Conservation (phyloP, 2,329 filamentous ascomycete genomes). For the Penicillium polonicum region DNA sequence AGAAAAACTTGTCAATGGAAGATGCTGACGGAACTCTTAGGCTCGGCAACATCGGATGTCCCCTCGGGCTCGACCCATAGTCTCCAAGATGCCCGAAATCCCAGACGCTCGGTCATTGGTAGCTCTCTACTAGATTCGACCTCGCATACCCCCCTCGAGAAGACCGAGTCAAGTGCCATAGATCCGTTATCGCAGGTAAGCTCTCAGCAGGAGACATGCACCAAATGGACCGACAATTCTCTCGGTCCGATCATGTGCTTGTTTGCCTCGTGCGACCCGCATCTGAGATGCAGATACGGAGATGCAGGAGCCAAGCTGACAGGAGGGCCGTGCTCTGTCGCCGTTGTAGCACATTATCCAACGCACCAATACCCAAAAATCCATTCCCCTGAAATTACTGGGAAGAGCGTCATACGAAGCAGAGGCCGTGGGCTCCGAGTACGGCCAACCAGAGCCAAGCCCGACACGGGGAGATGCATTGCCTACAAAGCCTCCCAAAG, state of each 20-base stretch:
- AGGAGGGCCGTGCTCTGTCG: slow-evolving; percentile 1
- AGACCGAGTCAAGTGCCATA: slow-evolving; percentile 50
- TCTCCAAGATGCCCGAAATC: slow-evolving; percentile 28
- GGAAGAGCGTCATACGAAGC: slow-evolving; percentile 43
- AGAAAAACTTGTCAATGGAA: not conserved
- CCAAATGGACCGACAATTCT: not conserved
- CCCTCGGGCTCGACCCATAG: slow-evolving; percentile 33
- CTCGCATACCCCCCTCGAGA: slow-evolving; percentile 29
- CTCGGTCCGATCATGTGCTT: slow-evolving; percentile 3
- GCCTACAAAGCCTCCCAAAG: slow-evolving; percentile 47
- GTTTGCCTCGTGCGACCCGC: not conserved
- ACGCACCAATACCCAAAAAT: slow-evolving; percentile 64
- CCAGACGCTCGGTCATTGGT: slow-evolving; percentile 23
- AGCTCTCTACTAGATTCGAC: slow-evolving; percentile 27
- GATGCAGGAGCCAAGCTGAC: slow-evolving; percentile 8
- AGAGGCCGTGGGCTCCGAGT: slow-evolving; percentile 40
- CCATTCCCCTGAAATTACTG: slow-evolving; percentile 50
- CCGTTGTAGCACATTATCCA: slow-evolving; percentile 60
- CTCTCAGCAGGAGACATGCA: not conserved
- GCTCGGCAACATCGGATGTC: slow-evolving; percentile 30
- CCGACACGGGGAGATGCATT: slow-evolving; percentile 33
- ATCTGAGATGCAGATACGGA: slow-evolving; percentile 1
- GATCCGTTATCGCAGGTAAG: slow-evolving; percentile 67
- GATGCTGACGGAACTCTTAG: slow-evolving; percentile 21
- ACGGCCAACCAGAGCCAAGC: slow-evolving; percentile 30